phyloP scores from a whole-genome alignment of 805 yeast species.

The Starmerella powellii region DNA sequence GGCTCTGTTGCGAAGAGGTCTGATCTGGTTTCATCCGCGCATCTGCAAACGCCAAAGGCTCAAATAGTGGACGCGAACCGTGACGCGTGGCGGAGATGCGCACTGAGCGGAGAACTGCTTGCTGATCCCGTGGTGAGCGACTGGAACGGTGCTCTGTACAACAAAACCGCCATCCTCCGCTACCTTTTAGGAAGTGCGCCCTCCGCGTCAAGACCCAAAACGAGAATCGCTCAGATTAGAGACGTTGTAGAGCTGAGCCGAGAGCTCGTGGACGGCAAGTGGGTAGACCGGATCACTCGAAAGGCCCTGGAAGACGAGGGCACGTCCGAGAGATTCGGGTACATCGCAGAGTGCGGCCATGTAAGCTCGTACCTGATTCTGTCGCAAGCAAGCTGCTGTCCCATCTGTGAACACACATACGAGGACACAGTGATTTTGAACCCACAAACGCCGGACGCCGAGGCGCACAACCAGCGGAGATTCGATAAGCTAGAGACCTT shows the following conservation, averaged over 20 bases:
- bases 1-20: slow-evolving; percentile 53
- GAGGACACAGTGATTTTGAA: slow-evolving; percentile 30
- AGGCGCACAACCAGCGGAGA: slow-evolving; percentile 22
- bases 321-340: slow-evolving; percentile 32
- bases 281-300: slow-evolving; percentile 34
- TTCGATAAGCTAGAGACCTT: slow-evolving; percentile 19
- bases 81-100: slow-evolving; percentile 38
- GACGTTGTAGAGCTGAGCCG: slow-evolving; percentile 39
- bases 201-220: slow-evolving; percentile 26
- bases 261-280: slow-evolving; percentile 17
- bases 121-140: slow-evolving; percentile 47
- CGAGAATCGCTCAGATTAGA: slow-evolving; percentile 31
- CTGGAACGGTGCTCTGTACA: slow-evolving; percentile 50
- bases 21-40: slow-evolving; percentile 32
- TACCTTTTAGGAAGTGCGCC: slow-evolving; percentile 34
- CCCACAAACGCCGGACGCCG: slow-evolving; percentile 27
- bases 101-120: slow-evolving; percentile 35
- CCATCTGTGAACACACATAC: slow-evolving; percentile 30
- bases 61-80: not conserved
- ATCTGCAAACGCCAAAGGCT: not conserved
- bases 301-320: slow-evolving; percentile 29
- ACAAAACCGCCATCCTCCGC: slow-evolving; percentile 52
- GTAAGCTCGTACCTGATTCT: slow-evolving; percentile 20
- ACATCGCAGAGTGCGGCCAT: slow-evolving; percentile 34
- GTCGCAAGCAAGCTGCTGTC: slow-evolving; percentile 20